Evolutionary conservation across 2,329 filamentous ascomycete genomes (phyloP).

Genomic region (Salinomyces thailandicus): DNA sequence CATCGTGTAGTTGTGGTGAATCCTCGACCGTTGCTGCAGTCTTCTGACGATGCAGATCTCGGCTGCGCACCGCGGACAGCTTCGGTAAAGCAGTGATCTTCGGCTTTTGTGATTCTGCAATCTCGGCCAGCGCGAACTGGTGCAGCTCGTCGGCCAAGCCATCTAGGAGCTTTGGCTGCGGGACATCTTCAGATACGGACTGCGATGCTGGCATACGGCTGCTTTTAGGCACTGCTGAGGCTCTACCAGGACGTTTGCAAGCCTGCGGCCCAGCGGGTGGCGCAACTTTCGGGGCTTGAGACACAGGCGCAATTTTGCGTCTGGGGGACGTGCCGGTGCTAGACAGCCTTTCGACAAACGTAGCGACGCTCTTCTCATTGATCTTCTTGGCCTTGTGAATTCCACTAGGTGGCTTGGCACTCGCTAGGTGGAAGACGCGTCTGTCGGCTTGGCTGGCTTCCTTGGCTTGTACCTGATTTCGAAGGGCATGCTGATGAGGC

Average conservation of each 20-base stretch:
- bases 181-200: background rate
- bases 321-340: slow-evolving; percentile 7
- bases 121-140: slow-evolving; percentile 19
- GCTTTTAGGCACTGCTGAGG: background rate
- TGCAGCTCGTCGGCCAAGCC: slow-evolving; percentile 19
- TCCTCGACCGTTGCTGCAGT: slow-evolving; percentile 6
- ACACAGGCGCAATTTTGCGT: background rate
- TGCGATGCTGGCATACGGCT: background rate
- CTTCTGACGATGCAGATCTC: slow-evolving; percentile 16
- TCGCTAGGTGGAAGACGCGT: slow-evolving; percentile 1
- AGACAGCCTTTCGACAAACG: slow-evolving; percentile 17
- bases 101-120: slow-evolving; percentile 11
- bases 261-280: background rate
- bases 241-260: slow-evolving; percentile 5
- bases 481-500: background rate
- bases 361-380: slow-evolving; percentile 17
- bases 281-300: background rate
- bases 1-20: background rate
- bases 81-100: slow-evolving; percentile 18
- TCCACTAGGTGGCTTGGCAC: background rate
- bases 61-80: slow-evolving; percentile 17
- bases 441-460: background rate
- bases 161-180: slow-evolving; percentile 8
- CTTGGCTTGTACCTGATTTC: background rate
- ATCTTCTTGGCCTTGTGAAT: slow-evolving; percentile 2